Conservation (phyloP, 2,329 filamentous ascomycete species). For the Sporothrix brunneoviolacea region DNA sequence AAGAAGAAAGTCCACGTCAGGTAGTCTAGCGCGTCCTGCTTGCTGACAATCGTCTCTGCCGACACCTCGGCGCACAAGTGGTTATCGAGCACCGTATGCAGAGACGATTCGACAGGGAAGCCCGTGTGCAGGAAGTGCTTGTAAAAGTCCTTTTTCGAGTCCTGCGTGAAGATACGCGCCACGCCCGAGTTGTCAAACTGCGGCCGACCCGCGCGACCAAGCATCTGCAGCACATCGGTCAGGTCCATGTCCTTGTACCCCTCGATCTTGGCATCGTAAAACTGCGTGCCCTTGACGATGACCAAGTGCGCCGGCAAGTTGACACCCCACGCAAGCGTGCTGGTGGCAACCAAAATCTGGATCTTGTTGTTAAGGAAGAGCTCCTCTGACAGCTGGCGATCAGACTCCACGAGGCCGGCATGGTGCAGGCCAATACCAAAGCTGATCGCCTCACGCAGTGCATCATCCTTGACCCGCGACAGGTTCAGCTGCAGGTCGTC, state of each 20-base stretch:
- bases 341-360: constrained; percentile 91
- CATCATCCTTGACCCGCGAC: constrained; percentile 85
- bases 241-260: constrained; percentile 98
- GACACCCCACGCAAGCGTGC: constrained; percentile 95
- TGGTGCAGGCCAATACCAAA: constrained; percentile 98
- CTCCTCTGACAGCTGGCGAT: constrained; percentile 86
- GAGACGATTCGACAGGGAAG: constrained; percentile 91
- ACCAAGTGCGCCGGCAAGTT: constrained; percentile 95
- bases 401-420: constrained; percentile 90
- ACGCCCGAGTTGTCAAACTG: constrained; percentile 97
- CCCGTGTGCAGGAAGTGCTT: constrained; percentile 98
- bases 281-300: constrained; percentile 96
- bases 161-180: constrained; percentile 93
- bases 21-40: constrained; percentile 96
- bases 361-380: constrained; percentile 97
- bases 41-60: constrained; percentile 83
- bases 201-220: constrained; percentile 88
- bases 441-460: constrained; percentile 84
- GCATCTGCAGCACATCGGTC: constrained; percentile 96
- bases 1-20: constrained; percentile 99
- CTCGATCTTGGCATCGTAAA: constrained; percentile 95
- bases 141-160: constrained; percentile 97
- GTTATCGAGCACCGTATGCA: constrained; percentile 95
- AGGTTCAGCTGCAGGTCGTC: constrained; percentile 87
- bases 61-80: constrained; percentile 94